Evolutionary conservation across 2,329 filamentous ascomycete genomes (phyloP), one percentile per base, ranked within the genome.

Genomic region (Xenoacremonium recifei): DNA sequence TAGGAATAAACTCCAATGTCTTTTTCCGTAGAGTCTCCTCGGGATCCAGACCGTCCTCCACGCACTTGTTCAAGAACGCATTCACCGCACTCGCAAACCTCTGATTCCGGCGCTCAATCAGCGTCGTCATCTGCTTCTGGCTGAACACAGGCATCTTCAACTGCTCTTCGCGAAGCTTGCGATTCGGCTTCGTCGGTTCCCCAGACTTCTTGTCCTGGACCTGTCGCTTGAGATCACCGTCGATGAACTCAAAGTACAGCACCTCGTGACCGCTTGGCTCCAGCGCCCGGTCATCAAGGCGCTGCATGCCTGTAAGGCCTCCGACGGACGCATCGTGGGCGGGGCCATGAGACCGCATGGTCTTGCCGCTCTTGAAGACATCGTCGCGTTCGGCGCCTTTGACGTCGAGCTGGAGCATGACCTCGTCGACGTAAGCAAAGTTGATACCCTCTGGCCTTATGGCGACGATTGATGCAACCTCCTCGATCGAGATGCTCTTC

Each of bases 111-210:
- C 92, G 93, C 66, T 92, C 89, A 54, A 99, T 96, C 52, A 96
- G 64, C 39, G 76, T 79, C 60, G 87, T 83, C 86, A 97, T 89
- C 66, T 96, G 89, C 64, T 91, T 91, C 65, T 96, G 91, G 49
- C 89, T 89, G 68, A 83, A 96, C 7, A 95, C 87, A 0, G 92
- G 93, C 82, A 96, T 89, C 65, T 87, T 95, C 52, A 97, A 61
- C 46, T 89, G 82, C 57, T 96, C 90, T 16, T 91, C 79, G 44
- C 81, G 77, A 49, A 90, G 71, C 57, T 80, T 87, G 43, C 82
- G 77, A 11, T 75, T 81, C 1, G 85, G 77, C 40, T 83, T 85
- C 0, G 76, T 81, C 1, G 84, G 76, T 62, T 91, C 82, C 1
- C 87, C 87, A 0, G 85, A 89, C 61, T 86, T 87, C 40, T 80